These are phyloP conservation scores for Pseudomonodictys pantanalensis DNA, from an alignment of 495 filamentous ascomycete genomes.

Conservation along the genomic window DNA sequence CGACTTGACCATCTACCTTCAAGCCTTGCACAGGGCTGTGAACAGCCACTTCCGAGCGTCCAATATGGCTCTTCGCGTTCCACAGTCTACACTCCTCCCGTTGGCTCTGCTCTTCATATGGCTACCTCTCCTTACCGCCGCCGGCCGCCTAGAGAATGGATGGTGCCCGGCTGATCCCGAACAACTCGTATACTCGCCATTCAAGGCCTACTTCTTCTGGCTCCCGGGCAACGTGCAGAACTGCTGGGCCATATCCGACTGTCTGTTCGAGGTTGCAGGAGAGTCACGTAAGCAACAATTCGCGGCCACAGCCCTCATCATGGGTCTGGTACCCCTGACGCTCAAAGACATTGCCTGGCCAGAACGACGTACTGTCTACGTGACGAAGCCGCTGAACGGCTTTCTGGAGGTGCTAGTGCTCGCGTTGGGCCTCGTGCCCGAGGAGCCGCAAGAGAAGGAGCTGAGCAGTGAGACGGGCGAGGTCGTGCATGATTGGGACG, in stretches of 20 bases:
- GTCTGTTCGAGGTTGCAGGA: constrained; percentile 15
- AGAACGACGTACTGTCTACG: constrained; percentile 10
- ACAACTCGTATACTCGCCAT: constrained; percentile 17
- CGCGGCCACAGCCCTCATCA: constrained; percentile 27
- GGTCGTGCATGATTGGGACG: background rate
- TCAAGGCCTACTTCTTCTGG: constrained; percentile 17
- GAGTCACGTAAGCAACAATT: constrained; percentile 31
- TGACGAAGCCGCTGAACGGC: constrained; percentile 5
- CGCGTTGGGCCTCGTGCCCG: constrained; percentile 23
- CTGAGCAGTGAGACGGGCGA: too few species aligned
- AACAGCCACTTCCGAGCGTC: too few species aligned
- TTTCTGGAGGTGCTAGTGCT: constrained; percentile 18
- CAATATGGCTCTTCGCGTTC: background rate
- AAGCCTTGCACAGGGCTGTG: too few species aligned
- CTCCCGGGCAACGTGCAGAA: background rate
- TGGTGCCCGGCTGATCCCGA: background rate
- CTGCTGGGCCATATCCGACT: constrained; percentile 21
- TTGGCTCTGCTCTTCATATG: background rate
- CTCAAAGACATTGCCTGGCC: constrained; percentile 33
- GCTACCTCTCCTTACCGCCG: background rate
- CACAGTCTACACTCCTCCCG: background rate
- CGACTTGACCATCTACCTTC: too few species aligned
- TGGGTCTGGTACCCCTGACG: constrained; percentile 29
- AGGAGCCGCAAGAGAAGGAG: too few species aligned
- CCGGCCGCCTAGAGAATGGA: background rate